phyloP scores from a whole-genome alignment of 768 basidiomycete species.

The Boletus rex-veris region DNA sequence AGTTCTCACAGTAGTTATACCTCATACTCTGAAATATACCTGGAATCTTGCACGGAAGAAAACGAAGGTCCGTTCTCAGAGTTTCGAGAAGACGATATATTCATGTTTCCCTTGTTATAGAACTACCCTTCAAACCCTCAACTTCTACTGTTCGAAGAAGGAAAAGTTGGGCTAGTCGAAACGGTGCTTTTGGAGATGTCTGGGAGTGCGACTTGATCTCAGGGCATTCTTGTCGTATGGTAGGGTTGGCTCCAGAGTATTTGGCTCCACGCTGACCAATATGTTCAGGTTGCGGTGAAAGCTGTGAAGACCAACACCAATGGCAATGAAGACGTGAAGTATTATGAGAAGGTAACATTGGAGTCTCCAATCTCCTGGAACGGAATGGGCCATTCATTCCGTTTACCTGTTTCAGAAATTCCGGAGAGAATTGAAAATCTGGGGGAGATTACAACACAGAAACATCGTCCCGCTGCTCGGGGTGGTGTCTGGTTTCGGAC shows the following conservation, averaged over 20 bases:
- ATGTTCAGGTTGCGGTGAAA: slow-evolving; percentile 22
- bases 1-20: slow-evolving; percentile 13
- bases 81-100: not conserved
- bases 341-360: slow-evolving; percentile 13
- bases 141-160: slow-evolving; percentile 4
- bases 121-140: slow-evolving; percentile 2
- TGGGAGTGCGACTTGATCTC: slow-evolving; percentile 23
- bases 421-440: slow-evolving; percentile 27
- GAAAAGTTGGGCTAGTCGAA: not conserved
- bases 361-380: not conserved
- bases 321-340: not conserved
- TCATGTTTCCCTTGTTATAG: not conserved
- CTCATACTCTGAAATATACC: slow-evolving; percentile 8
- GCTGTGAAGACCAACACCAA: slow-evolving; percentile 1
- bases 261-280: not conserved
- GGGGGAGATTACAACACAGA: slow-evolving; percentile 11
- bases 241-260: not conserved
- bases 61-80: slow-evolving; percentile 3
- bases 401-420: slow-evolving; percentile 15
- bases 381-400: not conserved
- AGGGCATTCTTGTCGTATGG: slow-evolving; percentile 1
- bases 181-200: slow-evolving; percentile 21
- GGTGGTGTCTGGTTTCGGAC: slow-evolving; percentile 30
- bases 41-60: slow-evolving; percentile 1
- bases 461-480: slow-evolving; percentile 34